These are phyloP conservation scores for Anthostomella pinea DNA, from an alignment of 2,329 filamentous ascomycete species.

Conservation along the genomic window DNA sequence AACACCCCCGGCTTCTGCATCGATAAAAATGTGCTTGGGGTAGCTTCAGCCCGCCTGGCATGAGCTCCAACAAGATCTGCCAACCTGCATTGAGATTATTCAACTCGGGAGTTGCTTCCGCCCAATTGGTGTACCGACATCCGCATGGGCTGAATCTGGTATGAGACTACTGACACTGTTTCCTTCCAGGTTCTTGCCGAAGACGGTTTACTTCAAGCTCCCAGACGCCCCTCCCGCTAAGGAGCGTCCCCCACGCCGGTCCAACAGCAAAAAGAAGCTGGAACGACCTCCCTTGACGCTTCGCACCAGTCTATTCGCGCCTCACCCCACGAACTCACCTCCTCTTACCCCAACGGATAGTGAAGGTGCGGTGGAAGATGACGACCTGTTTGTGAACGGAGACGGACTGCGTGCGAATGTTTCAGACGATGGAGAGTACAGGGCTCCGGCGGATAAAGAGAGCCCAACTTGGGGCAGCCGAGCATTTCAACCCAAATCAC, in stretches of 20 bases:
- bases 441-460: slow-evolving; percentile 69
- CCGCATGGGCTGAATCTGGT: slow-evolving; percentile 9
- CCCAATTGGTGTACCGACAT: slow-evolving; percentile 7
- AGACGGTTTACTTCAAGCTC: slow-evolving; percentile 84
- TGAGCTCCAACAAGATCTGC: slow-evolving; percentile 1
- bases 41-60: neutral
- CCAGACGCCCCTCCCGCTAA: slow-evolving; percentile 48
- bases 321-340: slow-evolving; percentile 48
- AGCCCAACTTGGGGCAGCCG: slow-evolving; percentile 74
- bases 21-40: too few relatives aligned
- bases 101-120: too few relatives aligned
- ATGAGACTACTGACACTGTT: slow-evolving; percentile 9
- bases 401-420: slow-evolving; percentile 58
- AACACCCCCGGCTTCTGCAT: too few relatives aligned
- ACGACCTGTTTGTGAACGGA: slow-evolving; percentile 51
- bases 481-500: slow-evolving; percentile 75
- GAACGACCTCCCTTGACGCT: slow-evolving; percentile 31
- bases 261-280: slow-evolving; percentile 26
- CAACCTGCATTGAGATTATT: neutral
- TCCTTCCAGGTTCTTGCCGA: slow-evolving; percentile 77
- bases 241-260: slow-evolving; percentile 30
- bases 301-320: slow-evolving; percentile 53
- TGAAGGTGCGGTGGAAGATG: slow-evolving; percentile 32
- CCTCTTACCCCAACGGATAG: slow-evolving; percentile 55
- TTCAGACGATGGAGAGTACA: slow-evolving; percentile 44